Evolutionary conservation across 2,329 filamentous ascomycete genomes (phyloP).

Genomic region (Magnaporthiopsis incrustans): DNA sequence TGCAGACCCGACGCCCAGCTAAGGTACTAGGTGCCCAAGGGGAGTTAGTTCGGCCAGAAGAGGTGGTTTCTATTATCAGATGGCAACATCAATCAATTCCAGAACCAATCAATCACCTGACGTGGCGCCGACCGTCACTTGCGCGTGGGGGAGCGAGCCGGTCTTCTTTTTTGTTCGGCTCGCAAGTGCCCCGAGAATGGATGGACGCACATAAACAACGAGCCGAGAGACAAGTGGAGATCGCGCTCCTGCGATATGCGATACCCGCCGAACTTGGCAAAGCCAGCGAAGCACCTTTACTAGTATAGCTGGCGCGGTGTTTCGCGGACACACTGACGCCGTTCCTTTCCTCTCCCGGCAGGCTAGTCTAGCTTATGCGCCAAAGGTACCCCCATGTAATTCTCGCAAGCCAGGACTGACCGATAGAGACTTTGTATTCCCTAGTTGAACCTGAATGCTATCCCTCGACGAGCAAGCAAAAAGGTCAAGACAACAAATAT

Average conservation of each 20-base stretch:
- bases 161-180: not conserved
- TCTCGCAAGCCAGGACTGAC: not conserved
- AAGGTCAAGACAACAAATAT: too few species aligned
- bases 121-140: not conserved
- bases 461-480: not conserved
- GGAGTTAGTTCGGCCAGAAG: not conserved
- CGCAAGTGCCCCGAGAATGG: not conserved
- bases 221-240: not conserved
- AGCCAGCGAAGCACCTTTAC: not conserved
- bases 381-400: not conserved
- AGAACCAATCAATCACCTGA: not conserved
- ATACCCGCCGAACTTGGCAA: not conserved
- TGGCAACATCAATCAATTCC: not conserved
- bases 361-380: not conserved
- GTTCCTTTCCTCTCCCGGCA: not conserved
- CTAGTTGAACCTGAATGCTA: not conserved
- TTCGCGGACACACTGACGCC: not conserved
- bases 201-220: not conserved
- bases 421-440: not conserved
- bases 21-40: not conserved
- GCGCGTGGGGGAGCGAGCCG: not conserved
- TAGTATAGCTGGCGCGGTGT: not conserved
- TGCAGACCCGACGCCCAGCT: not conserved
- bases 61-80: not conserved
- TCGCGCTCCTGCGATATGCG: too few species aligned